Evolutionary conservation across 257 asterid species (phyloP), one percentile per base, ranked within the genome.

Genomic region (Craterostigma plantagineum): DNA sequence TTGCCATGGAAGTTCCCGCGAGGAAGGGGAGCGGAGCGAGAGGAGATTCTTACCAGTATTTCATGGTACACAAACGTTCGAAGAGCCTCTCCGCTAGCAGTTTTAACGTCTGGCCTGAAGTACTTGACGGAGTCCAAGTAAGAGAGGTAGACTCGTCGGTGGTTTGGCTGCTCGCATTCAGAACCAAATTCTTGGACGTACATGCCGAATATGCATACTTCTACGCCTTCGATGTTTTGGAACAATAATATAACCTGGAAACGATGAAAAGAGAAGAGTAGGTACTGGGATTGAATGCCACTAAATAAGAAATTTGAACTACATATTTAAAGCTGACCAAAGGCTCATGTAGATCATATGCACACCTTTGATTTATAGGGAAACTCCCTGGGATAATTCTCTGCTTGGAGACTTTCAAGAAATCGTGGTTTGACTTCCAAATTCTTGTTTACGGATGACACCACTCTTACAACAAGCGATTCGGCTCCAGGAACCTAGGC

Each of bases 181-280:
- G 98, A 70, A 70, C 98, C 98, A 54, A 79, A 90, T 69, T 90
- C 98, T 73, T 90, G 98, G 57, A 90, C 87, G 40, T 83, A 90
- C 98, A 90, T 90, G 59, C 98, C 95, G 58, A 90, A 90, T 42
- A 90, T 63, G 82, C 98, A 90, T 39, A 90, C 98, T 68, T 90
- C 98, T 10, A 90, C 98, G 8, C 98, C 98, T 75, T 90, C 98
- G 49, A 90, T 90, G 62, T 72, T 70, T 73, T 90, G 98, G 61
- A 90, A 90, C 64, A 90, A 63, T 33, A 90, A 69, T 35, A 90
- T 63, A 46, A 79, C 95, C 98, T 90, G 82, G 38, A 63, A 67
- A n/a, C n/a, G 33, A 42, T 54, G 42, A 46, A 49, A 47, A 40
- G 45, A n/a, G 12, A 40, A 11, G 17, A 5, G 9, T 11, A 40